Base-by-base conservation (phyloP, 2,329 filamentous ascomycete species). In the Penicillium sp. region DNA sequence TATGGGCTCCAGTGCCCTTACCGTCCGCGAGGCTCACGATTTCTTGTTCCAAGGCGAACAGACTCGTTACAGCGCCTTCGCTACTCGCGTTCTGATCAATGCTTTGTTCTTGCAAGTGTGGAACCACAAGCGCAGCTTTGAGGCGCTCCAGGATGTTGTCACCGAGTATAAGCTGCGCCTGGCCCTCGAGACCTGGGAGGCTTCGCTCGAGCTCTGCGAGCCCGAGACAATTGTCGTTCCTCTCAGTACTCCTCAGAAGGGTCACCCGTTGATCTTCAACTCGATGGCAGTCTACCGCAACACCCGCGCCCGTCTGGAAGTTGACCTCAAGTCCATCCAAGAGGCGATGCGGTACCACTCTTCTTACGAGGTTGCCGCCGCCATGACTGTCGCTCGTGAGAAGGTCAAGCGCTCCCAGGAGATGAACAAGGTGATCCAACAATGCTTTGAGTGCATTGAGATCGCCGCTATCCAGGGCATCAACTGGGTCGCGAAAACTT, bases 111-210 rank as follows among this genome's bases (percentile, higher is more conserved):
- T 99, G 46, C 94, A 97, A 75, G 93, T 97, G 2, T 99, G 94
- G 94, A 96, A 96, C 71, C 91, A 97, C 79, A 97, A 97, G 84
- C 90, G 94, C 69, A 97, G 91, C 73, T 93, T 93, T n/a, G 92
- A 97, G 73, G 92, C 93, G 47, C 81, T 97, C 39, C 94, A 97
- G 76, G 93, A 97, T 70, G 92, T 97, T 38, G 93, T 97, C 43
- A 96, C 93, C 3, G 94, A 97, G 77, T 97, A 96, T 83, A 97
- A 97, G 81, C 88, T 99, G 58, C 87, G 94, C 54, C 85, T 97
- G 49, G 94, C 94, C 47, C 81, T 99, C 50, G 93, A 97, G 78
- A 97, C 93, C n/a, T 99, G 94, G 94, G 92, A 97, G 80, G 95
- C 90, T 77, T 97, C 93, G 39, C 84, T 97, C 21, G 91, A 95